Evolutionary conservation across 129 eudicot species (phyloP), one percentile per base, ranked within the genome.

Genomic region (Artemisia tridentata): DNA sequence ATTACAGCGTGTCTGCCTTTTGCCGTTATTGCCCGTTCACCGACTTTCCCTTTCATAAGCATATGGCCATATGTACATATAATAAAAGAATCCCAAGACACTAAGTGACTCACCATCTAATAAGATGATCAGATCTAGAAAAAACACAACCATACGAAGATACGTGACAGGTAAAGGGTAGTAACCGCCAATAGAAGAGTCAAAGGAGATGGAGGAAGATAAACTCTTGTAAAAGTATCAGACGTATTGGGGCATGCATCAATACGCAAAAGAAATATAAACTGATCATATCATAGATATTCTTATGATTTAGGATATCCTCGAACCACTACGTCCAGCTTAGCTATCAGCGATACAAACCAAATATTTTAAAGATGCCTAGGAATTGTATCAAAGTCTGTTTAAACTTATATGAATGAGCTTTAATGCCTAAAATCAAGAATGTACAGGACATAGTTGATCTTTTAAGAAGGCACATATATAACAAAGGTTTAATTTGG

Each of bases 391-490:
- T 41, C 4, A 9, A 19, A 38, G 55, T 43, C 56, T 20, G 41
- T 68, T 15, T 57, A 65, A 41, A 70, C 63, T 17, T 70, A 55
- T 13, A 21, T 38, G 17, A 70, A 7, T 14, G 56, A 38, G 65
- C 48, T 20, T 46, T 60, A 3, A 71, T 16, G 67, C 45, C 54
- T 21, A 41, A 71, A 58, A 23, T 58, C 17, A 57, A 45, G 57
- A 57, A 71, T 57, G 45, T 57, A 58, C 2, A 54, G 21, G 45
- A 43, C 45, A 41, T 56, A n/a, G 20, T 49, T n/a, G 13, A 19
- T 11, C 19, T 5, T 65, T 19, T 66, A 19, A 20, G 20, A 47
- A 66, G 17, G 63, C 21, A 72, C 50, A 25, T 23, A 34, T 34
- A 43, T 38, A 56, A 43, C 9, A 13, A 56, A 41, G 31, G 7